Conservation (phyloP, 139 green algal genomes). For the Zygnema cylindricum region DNA sequence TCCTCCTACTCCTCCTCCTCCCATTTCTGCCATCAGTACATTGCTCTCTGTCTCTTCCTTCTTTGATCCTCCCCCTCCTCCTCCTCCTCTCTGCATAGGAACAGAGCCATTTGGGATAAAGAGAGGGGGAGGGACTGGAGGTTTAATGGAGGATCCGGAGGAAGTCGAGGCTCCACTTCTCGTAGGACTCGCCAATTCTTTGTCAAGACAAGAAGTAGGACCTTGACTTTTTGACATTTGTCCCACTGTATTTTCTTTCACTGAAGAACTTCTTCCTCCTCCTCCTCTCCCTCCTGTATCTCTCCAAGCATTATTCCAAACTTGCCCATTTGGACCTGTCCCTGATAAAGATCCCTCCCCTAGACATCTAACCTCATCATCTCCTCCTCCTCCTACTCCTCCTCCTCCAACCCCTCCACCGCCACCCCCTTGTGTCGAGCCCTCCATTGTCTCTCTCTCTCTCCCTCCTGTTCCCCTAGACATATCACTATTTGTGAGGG, state of each 20-base stretch:
- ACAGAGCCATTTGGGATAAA: neutral
- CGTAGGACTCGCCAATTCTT: neutral
- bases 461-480: too few species aligned
- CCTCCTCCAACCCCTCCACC: neutral
- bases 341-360: neutral
- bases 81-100: neutral
- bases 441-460: neutral
- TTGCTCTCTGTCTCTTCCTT: neutral
- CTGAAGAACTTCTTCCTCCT: neutral
- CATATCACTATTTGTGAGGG: too few species aligned
- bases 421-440: neutral
- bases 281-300: neutral
- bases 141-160: neutral
- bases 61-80: neutral
- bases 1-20: neutral
- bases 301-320: neutral
- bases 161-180: neutral
- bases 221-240: neutral
- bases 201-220: neutral
- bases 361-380: neutral
- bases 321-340: neutral
- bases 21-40: neutral
- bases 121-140: neutral
- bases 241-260: neutral
- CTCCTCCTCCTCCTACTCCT: neutral